Percentiles rank a stretch among this genome's conserved stretches.
Conservation (phyloP, 176 grass and related monocot genomes). For the Ampelocalamus luodianensis region DNA sequence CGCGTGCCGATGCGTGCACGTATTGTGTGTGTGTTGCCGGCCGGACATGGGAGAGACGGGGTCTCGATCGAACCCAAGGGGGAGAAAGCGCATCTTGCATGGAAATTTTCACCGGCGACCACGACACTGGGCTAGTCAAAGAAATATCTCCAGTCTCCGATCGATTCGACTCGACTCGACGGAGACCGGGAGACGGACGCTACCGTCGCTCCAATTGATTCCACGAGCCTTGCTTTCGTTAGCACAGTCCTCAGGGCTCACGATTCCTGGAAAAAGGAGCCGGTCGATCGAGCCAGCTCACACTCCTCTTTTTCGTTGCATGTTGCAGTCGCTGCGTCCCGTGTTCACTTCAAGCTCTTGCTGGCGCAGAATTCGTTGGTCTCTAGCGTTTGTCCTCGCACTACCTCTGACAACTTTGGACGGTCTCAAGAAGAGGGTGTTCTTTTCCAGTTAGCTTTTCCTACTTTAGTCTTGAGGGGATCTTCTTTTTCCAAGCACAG, state of each 20-base stretch:
- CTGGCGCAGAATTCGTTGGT: background rate
- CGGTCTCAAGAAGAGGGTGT: background rate
- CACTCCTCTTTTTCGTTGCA: background rate
- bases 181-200: no score
- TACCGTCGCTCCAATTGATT: background rate
- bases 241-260: background rate
- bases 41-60: background rate
- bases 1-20: conserved; percentile 32
- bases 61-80: no score
- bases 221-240: background rate
- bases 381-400: background rate
- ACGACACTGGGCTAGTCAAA: background rate
- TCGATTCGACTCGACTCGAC: no score
- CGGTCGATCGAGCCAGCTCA: no score
- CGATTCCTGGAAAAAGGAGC: background rate
- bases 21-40: background rate
- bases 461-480: conserved; percentile 7
- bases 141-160: background rate
- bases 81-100: background rate
- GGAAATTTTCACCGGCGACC: background rate
- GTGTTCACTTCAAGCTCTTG: background rate
- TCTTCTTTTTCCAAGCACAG: background rate
- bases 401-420: background rate
- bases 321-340: background rate
- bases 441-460: background rate